Base-by-base conservation (phyloP, 345 rosid genomes). In the Salix dunnii region DNA sequence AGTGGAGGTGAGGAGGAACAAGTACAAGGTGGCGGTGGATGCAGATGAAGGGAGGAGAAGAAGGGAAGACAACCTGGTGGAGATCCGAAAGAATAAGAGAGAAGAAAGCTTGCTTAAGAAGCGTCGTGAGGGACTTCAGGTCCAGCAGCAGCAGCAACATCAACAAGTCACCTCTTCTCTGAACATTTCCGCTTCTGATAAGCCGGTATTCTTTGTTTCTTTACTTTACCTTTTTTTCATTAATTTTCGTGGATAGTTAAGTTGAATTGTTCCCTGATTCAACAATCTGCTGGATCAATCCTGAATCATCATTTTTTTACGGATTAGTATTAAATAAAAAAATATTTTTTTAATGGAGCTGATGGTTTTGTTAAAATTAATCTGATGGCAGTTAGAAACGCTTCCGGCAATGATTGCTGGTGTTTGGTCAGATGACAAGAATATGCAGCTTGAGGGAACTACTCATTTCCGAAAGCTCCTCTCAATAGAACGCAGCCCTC, bases 31-130 rank as follows among this genome's bases (percentile, higher is more conserved):
- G 68, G 81, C 84, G 62, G 81, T 77, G 68, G 81, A 77, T 35
- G 81, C 78, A 38, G 84, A 77, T 33, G 84, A 81, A 53, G 80
- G 80, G 71, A 36, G 80, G 70, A 28, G 84, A 74, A 67, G 84
- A 74, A 76, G 84, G 70, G 84, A 81, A 70, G 78, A 81, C 31
- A 81, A 77, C 25, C 72, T 77, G 81, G 81, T 81, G 61, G 80
- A 76, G 75, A 81, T 81, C 74, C 77, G 83, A 31, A 81, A 76
- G 83, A 76, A 63, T 23, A 72, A 73, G 68, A 68, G 80, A 49
- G 80, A 77, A 69, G 80, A 76, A 72, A 73, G 49, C 80, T 70
- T 77, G 71, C 75, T 35, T 72, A 81, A 81, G 84, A 81, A 77
- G 78, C 78, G 84, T 0, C 77, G 78, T 23, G 78, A 81, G 53